Evolutionary conservation across 2,329 filamentous ascomycete species (phyloP), one percentile per base, ranked within the genome.

Genomic region (Neonectria ditissima): DNA sequence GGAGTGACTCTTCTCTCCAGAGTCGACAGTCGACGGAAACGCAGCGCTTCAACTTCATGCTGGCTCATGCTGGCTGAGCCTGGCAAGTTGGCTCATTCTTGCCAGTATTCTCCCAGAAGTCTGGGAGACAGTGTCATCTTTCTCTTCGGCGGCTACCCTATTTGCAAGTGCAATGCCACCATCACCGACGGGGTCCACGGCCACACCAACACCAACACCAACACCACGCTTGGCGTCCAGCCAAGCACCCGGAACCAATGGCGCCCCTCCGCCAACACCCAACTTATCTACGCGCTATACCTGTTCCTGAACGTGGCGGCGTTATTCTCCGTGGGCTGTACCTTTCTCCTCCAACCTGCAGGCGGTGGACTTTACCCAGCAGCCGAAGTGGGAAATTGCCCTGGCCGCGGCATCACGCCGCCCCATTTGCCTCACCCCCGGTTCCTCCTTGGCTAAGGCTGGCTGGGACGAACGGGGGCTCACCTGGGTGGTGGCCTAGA

Each of bases 251-350:
- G 63, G 43, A 37, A 37, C 53, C 64, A 63, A 69, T 69, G 62
- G 61, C 60, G 43, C 54, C 55, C 50, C 56, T 32, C 44, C 50
- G 43, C 55, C 59, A 55, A 65, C 67, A 28, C 48, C 52, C 62
- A 63, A 51, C 57, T 47, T 41, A 26, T 48, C 34, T 39, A 57
- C 34, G 61, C 69, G 68, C 74, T 75, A 77, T 65, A 54, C 74
- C 75, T 76, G 73, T 77, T 76, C 75, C 73, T 76, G 73, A 72
- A 73, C 65, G 32, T 59, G 48, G 52, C 61, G 61, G 55, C 51
- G 47, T 52, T 55, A 51, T 45, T 63, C 37, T 26, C 16, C 34
- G 34, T 37, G 34, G 13, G n/a, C 14, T 37, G 34, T 37, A n/a
- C n/a, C 26, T 14, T 45, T 58, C 18, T 54, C 54, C 7, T 52